Conservation (phyloP, 306 rosid species). For the Carpinus fangiana region DNA sequence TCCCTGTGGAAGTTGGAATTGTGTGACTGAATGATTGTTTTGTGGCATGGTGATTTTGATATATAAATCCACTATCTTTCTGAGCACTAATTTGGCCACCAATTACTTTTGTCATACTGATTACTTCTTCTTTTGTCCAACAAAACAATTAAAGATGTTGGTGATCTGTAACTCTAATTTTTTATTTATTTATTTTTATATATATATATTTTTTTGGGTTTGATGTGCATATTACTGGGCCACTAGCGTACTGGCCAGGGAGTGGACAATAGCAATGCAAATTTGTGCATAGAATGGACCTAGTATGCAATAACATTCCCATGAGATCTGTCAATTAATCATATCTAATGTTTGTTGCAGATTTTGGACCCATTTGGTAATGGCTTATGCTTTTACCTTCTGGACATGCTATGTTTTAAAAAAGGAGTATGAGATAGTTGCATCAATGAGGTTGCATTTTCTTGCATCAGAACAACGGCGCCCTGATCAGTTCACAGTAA, state of each 20-base stretch:
- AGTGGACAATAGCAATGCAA: neutral
- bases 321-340: neutral
- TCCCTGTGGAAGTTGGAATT: neutral
- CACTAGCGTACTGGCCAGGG: neutral
- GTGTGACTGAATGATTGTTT: neutral
- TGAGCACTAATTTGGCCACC: neutral
- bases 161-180: neutral
- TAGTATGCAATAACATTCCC: neutral
- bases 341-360: constrained; percentile 48
- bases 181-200: neutral
- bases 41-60: constrained; percentile 1
- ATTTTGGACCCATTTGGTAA: constrained; percentile 96
- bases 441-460: constrained; percentile 86
- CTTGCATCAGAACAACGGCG: constrained; percentile 82
- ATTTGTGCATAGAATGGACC: neutral
- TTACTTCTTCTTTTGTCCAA: neutral
- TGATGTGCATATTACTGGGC: neutral
- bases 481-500: constrained; percentile 93
- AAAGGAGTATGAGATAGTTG: constrained; percentile 77
- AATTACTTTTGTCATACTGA: neutral
- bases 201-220: neutral
- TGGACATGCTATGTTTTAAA: constrained; percentile 88
- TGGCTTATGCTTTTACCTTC: constrained; percentile 93
- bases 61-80: neutral
- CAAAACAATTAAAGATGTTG: neutral